These are phyloP conservation scores for Thozetella sp. DNA, from an alignment of 495 filamentous ascomycete genomes.

Conservation along the genomic window DNA sequence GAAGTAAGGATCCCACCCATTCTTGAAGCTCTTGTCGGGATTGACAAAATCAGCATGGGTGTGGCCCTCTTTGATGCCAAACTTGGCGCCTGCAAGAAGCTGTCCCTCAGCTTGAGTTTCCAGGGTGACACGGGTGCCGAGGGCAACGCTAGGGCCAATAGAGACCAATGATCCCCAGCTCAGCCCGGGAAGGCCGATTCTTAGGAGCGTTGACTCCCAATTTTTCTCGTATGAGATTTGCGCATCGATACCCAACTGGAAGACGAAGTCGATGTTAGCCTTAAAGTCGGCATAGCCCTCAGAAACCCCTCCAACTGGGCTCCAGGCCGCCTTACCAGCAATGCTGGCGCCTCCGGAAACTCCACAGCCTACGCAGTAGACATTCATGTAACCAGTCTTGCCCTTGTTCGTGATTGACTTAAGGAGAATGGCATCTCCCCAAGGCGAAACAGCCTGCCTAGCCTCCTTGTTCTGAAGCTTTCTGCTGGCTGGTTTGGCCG, in stretches of 20 bases:
- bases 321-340: constrained; percentile 8
- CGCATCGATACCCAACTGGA: neutral
- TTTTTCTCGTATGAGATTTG: neutral
- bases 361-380: constrained; percentile 18
- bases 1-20: constrained; percentile 5
- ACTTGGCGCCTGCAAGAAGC: neutral
- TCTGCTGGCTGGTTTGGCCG: neutral
- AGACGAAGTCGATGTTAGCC: neutral
- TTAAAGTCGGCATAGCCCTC: constrained; percentile 5
- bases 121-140: neutral
- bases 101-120: neutral
- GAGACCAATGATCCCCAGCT: neutral
- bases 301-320: constrained; percentile 5
- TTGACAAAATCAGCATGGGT: neutral
- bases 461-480: constrained; percentile 1
- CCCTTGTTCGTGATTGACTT: constrained; percentile 8
- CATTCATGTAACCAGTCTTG: constrained; percentile 8
- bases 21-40: neutral
- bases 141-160: neutral
- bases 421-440: constrained; percentile 14
- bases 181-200: neutral
- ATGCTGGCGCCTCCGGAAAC: constrained; percentile 8
- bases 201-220: neutral
- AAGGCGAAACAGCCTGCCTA: constrained; percentile 12
- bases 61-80: neutral